Base-by-base conservation (phyloP, 257 asterid genomes). In the Nicotiana undulata region DNA sequence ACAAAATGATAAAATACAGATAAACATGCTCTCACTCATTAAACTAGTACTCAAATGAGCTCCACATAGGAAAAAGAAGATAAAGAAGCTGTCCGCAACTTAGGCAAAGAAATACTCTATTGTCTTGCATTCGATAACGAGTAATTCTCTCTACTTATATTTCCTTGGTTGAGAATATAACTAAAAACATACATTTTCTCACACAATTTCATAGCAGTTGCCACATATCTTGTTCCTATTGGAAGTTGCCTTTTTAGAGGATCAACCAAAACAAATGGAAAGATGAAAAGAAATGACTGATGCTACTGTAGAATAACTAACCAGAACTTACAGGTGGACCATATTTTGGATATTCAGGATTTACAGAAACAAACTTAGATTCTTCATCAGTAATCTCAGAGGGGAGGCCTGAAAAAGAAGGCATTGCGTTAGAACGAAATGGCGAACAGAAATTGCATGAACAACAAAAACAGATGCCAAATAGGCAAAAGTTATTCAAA, bases 241-340 rank as follows among this genome's bases (percentile, higher is more conserved):
- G 53, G 53, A 86, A 72, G 37, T 68, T 46, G 13, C 4, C 15
- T 46, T 11, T 9, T 46, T 46, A 11, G 15, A 46, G 53, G 59
- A 70, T 1, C 58, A 44, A 70, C 59, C 59, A 46, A 44, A 44
- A 44, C 22, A 26, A 13, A 22, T 29, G 6, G 74, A 63, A 63
- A 29, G 13, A 70, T 22, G 37, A 34, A 70, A 22, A 40, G 13
- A 6, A 70, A 70, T 44, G 59, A 44, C 77, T 44, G 77, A 70
- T 70, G 61, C 40, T 46, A 72, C 61, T 46, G 75, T 64, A 75
- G 85, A 49, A 75, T 84, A 86, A 90, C 92, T 85, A 80, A 91
- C 87, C 89, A 82, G 83, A 88, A 93, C 97, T 95, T 93, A 95
- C 99, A 82, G 99, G 97, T 77, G 98, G 98, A 88, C 97, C 99